Evolutionary conservation across 1,284 basidiomycete genomes (phyloP).

Genomic region (Cryptococcus floricola): DNA sequence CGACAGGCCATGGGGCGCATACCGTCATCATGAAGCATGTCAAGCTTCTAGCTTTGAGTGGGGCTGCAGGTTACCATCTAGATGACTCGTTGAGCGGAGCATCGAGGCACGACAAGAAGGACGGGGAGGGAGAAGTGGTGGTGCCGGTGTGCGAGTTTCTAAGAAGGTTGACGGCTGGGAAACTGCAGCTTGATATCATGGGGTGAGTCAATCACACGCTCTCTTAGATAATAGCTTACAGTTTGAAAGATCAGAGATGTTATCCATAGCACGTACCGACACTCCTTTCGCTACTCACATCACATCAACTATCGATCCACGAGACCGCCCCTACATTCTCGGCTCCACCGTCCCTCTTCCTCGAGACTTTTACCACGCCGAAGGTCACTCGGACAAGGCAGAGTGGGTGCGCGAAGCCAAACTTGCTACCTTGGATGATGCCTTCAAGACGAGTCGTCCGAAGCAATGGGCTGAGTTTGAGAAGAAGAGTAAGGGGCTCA

Average conservation of each 20-base stretch:
- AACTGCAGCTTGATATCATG: constrained; percentile 22
- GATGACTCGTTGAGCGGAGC: constrained; percentile 15
- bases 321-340: constrained; percentile 68
- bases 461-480: constrained; percentile 61
- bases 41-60: constrained; percentile 18
- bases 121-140: constrained; percentile 10
- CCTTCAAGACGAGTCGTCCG: constrained; percentile 57
- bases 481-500: constrained; percentile 61
- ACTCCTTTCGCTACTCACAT: constrained; percentile 84
- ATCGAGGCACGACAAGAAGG: constrained; percentile 9
- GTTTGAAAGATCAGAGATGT: constrained; percentile 62
- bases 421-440: constrained; percentile 51
- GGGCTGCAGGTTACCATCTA: constrained; percentile 18
- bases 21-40: constrained; percentile 54
- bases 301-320: constrained; percentile 73
- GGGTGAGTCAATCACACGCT: constrained; percentile 8
- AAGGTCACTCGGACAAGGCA: constrained; percentile 65
- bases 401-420: constrained; percentile 32
- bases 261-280: constrained; percentile 86
- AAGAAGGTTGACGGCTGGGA: constrained; percentile 12
- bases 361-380: constrained; percentile 48
- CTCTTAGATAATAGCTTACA: background rate
- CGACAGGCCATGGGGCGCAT: constrained; percentile 51
- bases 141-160: constrained; percentile 17
- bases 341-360: constrained; percentile 58